A percentile compares a stretch with the other conserved stretches of the same genome.
phyloP scores from a whole-genome alignment of 1,284 basidiomycete genomes.

The Apiotrichum sp. region DNA sequence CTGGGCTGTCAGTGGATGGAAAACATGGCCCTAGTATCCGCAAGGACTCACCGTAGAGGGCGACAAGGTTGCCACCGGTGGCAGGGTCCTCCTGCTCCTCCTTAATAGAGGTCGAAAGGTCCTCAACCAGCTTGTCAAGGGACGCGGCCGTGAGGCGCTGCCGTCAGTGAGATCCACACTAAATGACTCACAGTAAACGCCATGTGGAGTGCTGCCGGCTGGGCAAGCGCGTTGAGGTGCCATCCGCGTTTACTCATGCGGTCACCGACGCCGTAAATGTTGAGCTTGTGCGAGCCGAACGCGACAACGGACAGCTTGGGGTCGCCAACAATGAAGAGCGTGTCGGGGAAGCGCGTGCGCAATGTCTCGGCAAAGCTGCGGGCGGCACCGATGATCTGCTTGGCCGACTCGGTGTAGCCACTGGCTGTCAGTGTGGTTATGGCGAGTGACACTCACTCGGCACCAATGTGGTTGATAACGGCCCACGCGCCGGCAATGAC shows the following conservation, averaged over 20 bases:
- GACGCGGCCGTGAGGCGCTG: constrained; percentile 51
- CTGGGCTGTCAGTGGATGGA: constrained; percentile 46
- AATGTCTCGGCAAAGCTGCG: constrained; percentile 32
- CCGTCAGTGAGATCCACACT: not conserved
- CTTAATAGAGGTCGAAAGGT: constrained; percentile 60
- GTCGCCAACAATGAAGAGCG: constrained; percentile 75
- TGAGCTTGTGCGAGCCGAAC: constrained; percentile 59
- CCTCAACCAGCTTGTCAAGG: constrained; percentile 52
- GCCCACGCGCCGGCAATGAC: constrained; percentile 95
- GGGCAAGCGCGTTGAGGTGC: constrained; percentile 80
- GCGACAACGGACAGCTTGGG: constrained; percentile 88
- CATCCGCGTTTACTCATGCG: constrained; percentile 75
- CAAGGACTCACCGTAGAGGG: constrained; percentile 67
- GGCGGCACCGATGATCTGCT: constrained; percentile 63
- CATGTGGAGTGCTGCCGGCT: constrained; percentile 82
- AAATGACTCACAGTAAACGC: constrained; percentile 71
- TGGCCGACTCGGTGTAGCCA: constrained; percentile 87
- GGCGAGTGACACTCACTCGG: constrained; percentile 51
- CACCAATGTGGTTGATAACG: constrained; percentile 84
- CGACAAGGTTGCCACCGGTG: constrained; percentile 69
- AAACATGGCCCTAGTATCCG: not conserved
- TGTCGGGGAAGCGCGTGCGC: constrained; percentile 48
- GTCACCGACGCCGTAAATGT: constrained; percentile 81
- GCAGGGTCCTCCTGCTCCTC: constrained; percentile 64
- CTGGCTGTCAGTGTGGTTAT: constrained; percentile 44